Base-by-base conservation (phyloP, 176 grass and related monocot species). In the Triticum urartu region DNA sequence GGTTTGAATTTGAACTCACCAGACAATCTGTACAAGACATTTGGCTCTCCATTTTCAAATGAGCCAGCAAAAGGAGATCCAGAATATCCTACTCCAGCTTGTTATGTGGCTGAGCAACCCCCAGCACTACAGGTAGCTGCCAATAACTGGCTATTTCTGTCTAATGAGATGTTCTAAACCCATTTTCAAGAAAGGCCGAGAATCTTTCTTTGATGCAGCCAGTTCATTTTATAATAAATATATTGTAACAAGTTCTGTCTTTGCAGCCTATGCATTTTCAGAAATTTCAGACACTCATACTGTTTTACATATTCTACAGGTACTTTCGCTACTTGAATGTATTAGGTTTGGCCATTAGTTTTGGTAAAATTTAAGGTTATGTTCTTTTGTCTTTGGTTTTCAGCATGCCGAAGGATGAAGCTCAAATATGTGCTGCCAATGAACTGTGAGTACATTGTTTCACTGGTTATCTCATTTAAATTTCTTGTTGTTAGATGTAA, bases 281-380 rank as follows among this genome's bases (percentile, higher is more conserved):
- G 66, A 95, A 90, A 83, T 84, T 96, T 80, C 92, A 91, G 75
- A 71, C 77, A 39, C 9, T 60, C 47, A 99, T 85, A 13, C 83
- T 99, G 30, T 94, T 99, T 92, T 99, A 93, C 87, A 94, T 96
- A 80, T 99, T 99, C 81, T 99, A 99, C 90, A 99, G 94, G 97
- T 99, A 89, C 75, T 76, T 82, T 36, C 74, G 7, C 39, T 33
- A 70, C 67, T 50, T 82, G 17, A 47, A 33, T 81, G 17, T 72
- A 66, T 70, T 68, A 83, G 22, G 9, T 45, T 83, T 7, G 20
- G 79, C 38, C 34, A 67, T 58, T 70, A 43, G 59, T 66, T 61
- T 64, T 68, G 56, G 35, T 18, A 35, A 77, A 83, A 64, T 78
- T 89, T 54, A 54, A 18, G 50, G 15, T 18, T 48, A 14, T 79